Percentiles rank a stretch among this genome's conserved stretches.
Conservation (phyloP, 2,329 filamentous ascomycete genomes). For the Torrubiellomyces zombiae region DNA sequence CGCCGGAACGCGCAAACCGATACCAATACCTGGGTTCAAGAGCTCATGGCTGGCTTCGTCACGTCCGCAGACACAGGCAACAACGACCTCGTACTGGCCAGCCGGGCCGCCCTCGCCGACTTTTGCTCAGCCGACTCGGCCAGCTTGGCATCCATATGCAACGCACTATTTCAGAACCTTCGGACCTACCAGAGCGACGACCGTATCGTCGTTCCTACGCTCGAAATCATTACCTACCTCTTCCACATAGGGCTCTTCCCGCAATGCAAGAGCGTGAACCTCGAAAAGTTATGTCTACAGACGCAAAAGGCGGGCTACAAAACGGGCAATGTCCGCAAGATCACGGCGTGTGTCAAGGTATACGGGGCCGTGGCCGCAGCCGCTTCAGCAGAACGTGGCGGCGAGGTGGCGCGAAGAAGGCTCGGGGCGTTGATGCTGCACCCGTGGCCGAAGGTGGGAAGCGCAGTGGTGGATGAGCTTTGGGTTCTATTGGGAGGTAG, state of each 20-base stretch:
- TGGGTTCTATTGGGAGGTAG: conserved; percentile 28
- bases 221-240: conserved; percentile 66
- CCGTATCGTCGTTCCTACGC: conserved; percentile 53
- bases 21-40: conserved; percentile 24
- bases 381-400: conserved; percentile 12
- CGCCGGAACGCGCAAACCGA: conserved; percentile 17
- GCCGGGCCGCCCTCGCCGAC: conserved; percentile 44
- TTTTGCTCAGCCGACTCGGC: conserved; percentile 27
- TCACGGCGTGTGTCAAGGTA: conserved; percentile 64
- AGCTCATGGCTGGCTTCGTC: conserved; percentile 49
- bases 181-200: conserved; percentile 41
- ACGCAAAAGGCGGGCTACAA: conserved; percentile 72
- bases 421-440: conserved; percentile 60
- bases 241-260: conserved; percentile 43
- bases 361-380: conserved; percentile 50
- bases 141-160: conserved; percentile 27
- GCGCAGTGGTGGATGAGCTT: conserved; percentile 41
- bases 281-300: conserved; percentile 46
- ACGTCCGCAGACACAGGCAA: conserved; percentile 65
- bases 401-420: conserved; percentile 45
- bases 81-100: conserved; percentile 55
- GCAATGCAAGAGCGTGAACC: conserved; percentile 20
- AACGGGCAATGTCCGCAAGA: conserved; percentile 63
- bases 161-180: conserved; percentile 37
- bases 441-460: conserved; percentile 62